These are phyloP conservation scores for Hypocrella siamensis DNA, from an alignment of 2,329 filamentous ascomycete genomes.

Conservation along the genomic window DNA sequence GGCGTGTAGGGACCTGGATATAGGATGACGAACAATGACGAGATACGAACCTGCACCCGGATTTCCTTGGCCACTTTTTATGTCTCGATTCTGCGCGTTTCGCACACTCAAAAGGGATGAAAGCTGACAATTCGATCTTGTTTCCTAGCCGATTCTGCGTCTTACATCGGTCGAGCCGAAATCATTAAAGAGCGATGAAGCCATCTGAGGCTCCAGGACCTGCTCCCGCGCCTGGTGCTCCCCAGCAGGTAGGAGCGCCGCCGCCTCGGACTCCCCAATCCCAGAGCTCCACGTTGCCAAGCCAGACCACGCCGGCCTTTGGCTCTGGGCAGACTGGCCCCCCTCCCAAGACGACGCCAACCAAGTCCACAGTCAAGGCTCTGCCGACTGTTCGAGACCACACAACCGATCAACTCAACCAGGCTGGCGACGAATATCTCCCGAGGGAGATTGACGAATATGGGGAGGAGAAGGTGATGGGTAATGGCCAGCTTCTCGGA, in stretches of 20 bases:
- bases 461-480: conserved; percentile 85
- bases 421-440: conserved; percentile 85
- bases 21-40: too few species aligned
- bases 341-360: conserved; percentile 66
- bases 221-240: conserved; percentile 26
- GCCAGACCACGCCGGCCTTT: conserved; percentile 24
- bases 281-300: conserved; percentile 28
- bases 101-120: neutral
- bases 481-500: conserved; percentile 67
- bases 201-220: conserved; percentile 42
- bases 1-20: too few species aligned
- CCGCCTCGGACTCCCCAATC: conserved; percentile 41
- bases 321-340: conserved; percentile 25
- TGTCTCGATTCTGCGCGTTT: neutral
- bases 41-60: too few species aligned
- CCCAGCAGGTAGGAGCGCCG: conserved; percentile 21
- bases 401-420: conserved; percentile 85
- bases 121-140: conserved; percentile 1
- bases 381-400: conserved; percentile 92
- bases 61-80: too few species aligned
- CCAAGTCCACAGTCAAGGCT: conserved; percentile 78
- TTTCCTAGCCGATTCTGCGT: conserved; percentile 28
- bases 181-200: conserved; percentile 49
- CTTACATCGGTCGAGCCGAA: conserved; percentile 35
- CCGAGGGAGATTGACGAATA: conserved; percentile 85